Percentiles rank a stretch among this genome's conserved stretches.
These are phyloP conservation scores for Saussurea involucrata DNA, from an alignment of 129 eudicot genomes.

Conservation along the genomic window DNA sequence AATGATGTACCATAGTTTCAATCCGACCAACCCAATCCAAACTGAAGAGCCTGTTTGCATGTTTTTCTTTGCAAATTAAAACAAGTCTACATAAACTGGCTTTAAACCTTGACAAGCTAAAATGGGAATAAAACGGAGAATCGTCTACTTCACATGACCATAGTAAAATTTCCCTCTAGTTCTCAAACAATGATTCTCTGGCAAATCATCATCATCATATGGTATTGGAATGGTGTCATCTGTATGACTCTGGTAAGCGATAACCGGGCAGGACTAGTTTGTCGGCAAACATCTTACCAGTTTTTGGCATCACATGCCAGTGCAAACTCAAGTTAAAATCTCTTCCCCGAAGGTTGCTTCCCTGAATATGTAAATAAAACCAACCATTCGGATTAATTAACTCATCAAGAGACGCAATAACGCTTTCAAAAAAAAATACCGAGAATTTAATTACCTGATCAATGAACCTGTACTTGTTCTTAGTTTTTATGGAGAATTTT, in stretches of 20 bases:
- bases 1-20: too few relatives aligned
- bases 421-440: neutral
- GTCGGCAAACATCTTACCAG: constrained; percentile 94
- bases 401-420: neutral
- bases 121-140: neutral
- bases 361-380: constrained; percentile 32
- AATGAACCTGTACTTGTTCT: constrained; percentile 80
- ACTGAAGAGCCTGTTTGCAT: too few relatives aligned
- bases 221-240: constrained; percentile 32
- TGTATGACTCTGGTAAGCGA: constrained; percentile 67
- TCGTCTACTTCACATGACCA: constrained; percentile 5
- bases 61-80: neutral
- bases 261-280: constrained; percentile 74
- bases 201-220: neutral
- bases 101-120: neutral
- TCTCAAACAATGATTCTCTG: neutral
- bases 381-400: neutral
- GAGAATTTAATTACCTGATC: constrained; percentile 57
- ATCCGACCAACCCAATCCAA: too few relatives aligned
- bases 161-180: neutral
- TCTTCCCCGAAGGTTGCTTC: constrained; percentile 83
- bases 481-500: constrained; percentile 53
- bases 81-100: neutral
- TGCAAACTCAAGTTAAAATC: constrained; percentile 82
- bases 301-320: constrained; percentile 99